A percentile compares a stretch with the other conserved stretches of the same genome.
Conservation (phyloP, 768 basidiomycete species). For the Pleurotus citrinopileatus region DNA sequence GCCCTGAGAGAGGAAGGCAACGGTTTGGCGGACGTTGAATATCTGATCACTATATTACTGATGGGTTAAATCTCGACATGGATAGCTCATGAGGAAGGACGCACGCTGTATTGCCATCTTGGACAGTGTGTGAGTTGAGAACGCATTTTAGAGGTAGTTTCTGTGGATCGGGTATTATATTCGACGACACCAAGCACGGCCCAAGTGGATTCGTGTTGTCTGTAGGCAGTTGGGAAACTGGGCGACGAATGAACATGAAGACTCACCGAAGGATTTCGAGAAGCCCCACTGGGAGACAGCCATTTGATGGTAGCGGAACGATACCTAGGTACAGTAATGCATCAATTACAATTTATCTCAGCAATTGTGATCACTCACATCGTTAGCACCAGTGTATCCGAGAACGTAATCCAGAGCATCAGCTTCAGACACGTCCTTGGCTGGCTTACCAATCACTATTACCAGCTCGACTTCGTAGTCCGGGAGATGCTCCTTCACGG, state of each 20-base stretch:
- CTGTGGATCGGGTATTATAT: conserved; percentile 64
- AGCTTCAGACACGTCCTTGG: conserved; percentile 75
- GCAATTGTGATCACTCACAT: too few species aligned
- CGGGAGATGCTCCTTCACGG: conserved; percentile 64
- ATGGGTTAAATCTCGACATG: too few species aligned
- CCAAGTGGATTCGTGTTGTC: conserved; percentile 76
- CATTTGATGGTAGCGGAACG: conserved; percentile 81
- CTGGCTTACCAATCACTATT: conserved; percentile 79
- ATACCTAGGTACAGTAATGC: too few species aligned
- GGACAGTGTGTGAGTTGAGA: conserved; percentile 66
- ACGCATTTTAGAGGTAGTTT: conserved; percentile 56
- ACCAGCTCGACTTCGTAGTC: conserved; percentile 84
- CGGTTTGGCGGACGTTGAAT: conserved; percentile 73
- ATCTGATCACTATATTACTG: conserved; percentile 63
- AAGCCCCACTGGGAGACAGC: conserved; percentile 84
- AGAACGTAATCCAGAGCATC: conserved; percentile 86
- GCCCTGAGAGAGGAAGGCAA: conserved; percentile 80
- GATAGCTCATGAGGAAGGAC: too few species aligned
- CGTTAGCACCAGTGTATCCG: conserved; percentile 79
- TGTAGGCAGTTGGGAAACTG: conserved; percentile 17
- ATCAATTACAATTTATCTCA: too few species aligned
- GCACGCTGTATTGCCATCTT: conserved; percentile 79
- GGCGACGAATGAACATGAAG: not conserved
- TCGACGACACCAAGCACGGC: conserved; percentile 73
- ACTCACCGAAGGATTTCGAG: conserved; percentile 80